phyloP scores from a whole-genome alignment of 805 yeast genomes.

The Komagataella ulmi region DNA sequence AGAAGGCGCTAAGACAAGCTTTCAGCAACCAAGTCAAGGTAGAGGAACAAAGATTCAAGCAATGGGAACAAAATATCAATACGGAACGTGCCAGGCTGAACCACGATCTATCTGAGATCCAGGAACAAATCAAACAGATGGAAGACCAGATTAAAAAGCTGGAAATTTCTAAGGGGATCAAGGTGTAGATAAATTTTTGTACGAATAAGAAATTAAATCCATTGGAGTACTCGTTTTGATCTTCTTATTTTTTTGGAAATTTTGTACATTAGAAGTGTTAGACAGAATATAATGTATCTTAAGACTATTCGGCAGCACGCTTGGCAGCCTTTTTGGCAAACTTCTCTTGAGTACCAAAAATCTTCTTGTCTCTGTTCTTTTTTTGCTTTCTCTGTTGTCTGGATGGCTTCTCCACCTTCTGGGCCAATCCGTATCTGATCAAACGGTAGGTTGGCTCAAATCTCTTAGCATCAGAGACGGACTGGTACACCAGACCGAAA shows the following conservation, averaged over 20 bases:
- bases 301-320: conserved; percentile 70
- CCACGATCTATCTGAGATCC: conserved; percentile 86
- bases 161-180: conserved; percentile 35
- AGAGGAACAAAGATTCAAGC: conserved; percentile 94
- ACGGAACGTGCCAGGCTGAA: conserved; percentile 90
- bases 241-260: not conserved
- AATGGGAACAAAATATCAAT: conserved; percentile 96
- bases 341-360: conserved; percentile 96
- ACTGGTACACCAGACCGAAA: conserved; percentile 97
- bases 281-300: not conserved
- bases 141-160: conserved; percentile 65
- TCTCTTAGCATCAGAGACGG: conserved; percentile 93
- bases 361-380: conserved; percentile 99
- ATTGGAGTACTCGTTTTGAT: not conserved
- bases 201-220: not conserved
- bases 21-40: conserved; percentile 95
- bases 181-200: conserved; percentile 2
- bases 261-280: not conserved
- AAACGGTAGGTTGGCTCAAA: conserved; percentile 99
- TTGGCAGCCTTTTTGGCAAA: conserved; percentile 86
- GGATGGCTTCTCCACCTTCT: conserved; percentile 91
- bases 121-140: conserved; percentile 55
- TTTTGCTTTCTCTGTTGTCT: conserved; percentile 99
- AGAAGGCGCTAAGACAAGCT: conserved; percentile 82
- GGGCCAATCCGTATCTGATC: conserved; percentile 96